phyloP scores from a whole-genome alignment of 164 flowering plant genomes.

The Buxus sempervirens region DNA sequence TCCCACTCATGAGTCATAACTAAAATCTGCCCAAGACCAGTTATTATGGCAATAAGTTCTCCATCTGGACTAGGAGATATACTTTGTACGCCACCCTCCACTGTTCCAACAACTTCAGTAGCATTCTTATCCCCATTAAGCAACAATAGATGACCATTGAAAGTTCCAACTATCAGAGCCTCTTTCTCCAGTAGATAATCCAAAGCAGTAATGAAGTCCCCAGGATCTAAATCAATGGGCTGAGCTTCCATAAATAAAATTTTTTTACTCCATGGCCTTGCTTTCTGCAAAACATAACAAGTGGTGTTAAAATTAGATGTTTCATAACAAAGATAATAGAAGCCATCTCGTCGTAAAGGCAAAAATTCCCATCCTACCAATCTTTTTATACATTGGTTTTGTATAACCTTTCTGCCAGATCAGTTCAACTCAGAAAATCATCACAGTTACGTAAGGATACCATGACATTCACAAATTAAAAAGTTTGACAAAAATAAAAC shows the following conservation, averaged over 20 bases:
- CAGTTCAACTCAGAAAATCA: not conserved
- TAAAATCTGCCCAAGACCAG: constrained; percentile 74
- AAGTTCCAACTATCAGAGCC: constrained; percentile 74
- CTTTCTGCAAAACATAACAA: constrained; percentile 35
- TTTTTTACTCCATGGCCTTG: constrained; percentile 24
- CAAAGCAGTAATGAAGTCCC: constrained; percentile 61
- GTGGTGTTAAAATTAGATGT: not conserved
- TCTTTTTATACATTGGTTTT: not conserved
- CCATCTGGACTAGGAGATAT: constrained; percentile 97
- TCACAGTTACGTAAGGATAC: not conserved
- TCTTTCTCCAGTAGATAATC: constrained; percentile 95
- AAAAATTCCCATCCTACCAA: not conserved
- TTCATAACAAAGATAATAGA: not conserved
- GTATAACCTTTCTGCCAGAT: not conserved
- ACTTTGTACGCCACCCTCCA: constrained; percentile 85
- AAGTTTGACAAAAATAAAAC: no score
- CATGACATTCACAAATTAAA: not conserved
- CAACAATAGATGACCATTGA: constrained; percentile 56
- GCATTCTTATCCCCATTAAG: constrained; percentile 46
- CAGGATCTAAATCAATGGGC: constrained; percentile 62
- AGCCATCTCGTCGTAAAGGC: not conserved
- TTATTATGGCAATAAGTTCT: constrained; percentile 67
- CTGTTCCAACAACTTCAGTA: constrained; percentile 79
- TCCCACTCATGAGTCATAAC: constrained; percentile 98
- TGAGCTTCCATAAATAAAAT: constrained; percentile 28